Conservation (phyloP, 345 rosid genomes). For the Chamaenerion angustifolium region DNA sequence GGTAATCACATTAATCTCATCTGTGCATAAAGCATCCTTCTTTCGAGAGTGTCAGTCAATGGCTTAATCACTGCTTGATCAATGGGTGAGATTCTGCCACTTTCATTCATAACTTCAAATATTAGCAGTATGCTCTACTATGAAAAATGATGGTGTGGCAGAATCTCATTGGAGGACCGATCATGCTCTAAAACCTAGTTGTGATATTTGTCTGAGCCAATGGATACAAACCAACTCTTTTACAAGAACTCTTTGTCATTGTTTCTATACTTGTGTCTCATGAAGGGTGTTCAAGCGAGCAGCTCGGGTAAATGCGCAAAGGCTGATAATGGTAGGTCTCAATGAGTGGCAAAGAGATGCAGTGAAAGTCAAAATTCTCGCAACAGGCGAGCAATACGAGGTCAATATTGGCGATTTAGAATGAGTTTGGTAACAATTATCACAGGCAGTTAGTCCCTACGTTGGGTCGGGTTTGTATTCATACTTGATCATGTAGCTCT, state of each 20-base stretch:
- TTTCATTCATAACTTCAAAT: background rate
- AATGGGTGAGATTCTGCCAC: background rate
- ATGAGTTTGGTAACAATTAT: constrained; percentile 8
- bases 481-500: too few relatives aligned
- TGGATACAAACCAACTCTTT: too few relatives aligned
- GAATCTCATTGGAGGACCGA: too few relatives aligned
- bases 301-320: constrained; percentile 53
- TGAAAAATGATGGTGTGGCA: too few relatives aligned
- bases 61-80: background rate
- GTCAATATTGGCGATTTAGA: constrained; percentile 59
- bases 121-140: too few relatives aligned
- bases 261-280: constrained; percentile 1
- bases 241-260: background rate
- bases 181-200: too few relatives aligned
- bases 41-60: too few relatives aligned
- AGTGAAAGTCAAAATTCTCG: constrained; percentile 66
- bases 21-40: background rate
- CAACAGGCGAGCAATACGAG: constrained; percentile 64
- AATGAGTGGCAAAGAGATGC: constrained; percentile 71
- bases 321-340: constrained; percentile 69
- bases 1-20: constrained; percentile 21
- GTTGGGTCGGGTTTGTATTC: too few relatives aligned
- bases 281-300: constrained; percentile 89
- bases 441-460: background rate
- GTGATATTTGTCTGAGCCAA: too few relatives aligned